Evolutionary conservation across 2,329 filamentous ascomycete species (phyloP).

Genomic region (Tolypocladium tundrense): DNA sequence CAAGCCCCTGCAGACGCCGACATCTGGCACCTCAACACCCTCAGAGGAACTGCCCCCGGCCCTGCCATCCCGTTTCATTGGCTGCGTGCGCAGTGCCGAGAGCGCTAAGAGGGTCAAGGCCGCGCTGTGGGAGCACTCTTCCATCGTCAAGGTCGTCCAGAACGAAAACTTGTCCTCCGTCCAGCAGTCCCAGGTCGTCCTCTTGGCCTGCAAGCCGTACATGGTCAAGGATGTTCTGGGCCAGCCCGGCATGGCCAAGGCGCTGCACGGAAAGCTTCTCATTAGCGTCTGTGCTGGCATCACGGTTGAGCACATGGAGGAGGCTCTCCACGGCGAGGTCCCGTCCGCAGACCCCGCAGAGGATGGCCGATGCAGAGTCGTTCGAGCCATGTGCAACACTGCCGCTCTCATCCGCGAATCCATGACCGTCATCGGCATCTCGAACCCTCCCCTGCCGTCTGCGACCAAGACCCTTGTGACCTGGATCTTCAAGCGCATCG

Average conservation of each 20-base stretch:
- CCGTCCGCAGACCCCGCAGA: constrained; percentile 33
- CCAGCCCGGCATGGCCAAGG: constrained; percentile 58
- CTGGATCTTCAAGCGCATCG: constrained; percentile 70
- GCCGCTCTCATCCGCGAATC: constrained; percentile 67
- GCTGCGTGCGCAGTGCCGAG: constrained; percentile 63
- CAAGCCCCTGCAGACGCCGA: constrained; percentile 31
- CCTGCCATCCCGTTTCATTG: constrained; percentile 67
- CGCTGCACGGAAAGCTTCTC: constrained; percentile 68
- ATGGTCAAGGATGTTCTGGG: constrained; percentile 59
- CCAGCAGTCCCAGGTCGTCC: constrained; percentile 58
- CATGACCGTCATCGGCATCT: constrained; percentile 70
- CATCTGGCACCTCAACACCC: constrained; percentile 32
- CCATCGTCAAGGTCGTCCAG: constrained; percentile 54
- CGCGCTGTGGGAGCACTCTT: constrained; percentile 53
- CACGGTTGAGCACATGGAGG: constrained; percentile 56
- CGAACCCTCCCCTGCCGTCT: constrained; percentile 45
- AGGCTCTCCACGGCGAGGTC: constrained; percentile 47
- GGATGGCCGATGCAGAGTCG: constrained; percentile 49
- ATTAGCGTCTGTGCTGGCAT: constrained; percentile 76
- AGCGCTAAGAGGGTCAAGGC: constrained; percentile 59
- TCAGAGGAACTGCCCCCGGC: constrained; percentile 39
- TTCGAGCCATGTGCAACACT: constrained; percentile 79
- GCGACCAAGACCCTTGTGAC: constrained; percentile 48
- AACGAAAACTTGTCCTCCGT: constrained; percentile 63
- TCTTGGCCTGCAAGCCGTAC: constrained; percentile 74